These are phyloP conservation scores for Tagetes erecta DNA, from an alignment of 129 eudicot genomes.

Conservation along the genomic window DNA sequence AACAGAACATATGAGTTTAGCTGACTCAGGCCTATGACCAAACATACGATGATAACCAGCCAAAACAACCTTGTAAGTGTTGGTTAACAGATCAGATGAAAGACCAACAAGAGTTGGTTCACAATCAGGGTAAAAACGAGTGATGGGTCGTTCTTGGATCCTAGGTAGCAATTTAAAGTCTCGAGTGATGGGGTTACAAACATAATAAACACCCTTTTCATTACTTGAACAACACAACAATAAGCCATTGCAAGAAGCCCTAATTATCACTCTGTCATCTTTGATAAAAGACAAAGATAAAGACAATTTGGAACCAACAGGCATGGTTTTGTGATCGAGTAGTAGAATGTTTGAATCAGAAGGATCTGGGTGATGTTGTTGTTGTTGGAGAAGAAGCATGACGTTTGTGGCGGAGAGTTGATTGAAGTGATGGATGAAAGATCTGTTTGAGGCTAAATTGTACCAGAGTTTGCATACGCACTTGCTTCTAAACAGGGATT, in stretches of 20 bases:
- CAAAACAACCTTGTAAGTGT: constrained; percentile 66
- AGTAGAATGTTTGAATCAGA: too few species aligned
- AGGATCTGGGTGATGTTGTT: constrained; percentile 33
- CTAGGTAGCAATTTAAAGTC: constrained; percentile 70
- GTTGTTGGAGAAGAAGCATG: constrained; percentile 58
- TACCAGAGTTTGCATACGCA: constrained; percentile 77
- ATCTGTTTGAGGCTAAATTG: constrained; percentile 54
- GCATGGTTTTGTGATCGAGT: too few species aligned
- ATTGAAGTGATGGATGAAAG: constrained; percentile 52
- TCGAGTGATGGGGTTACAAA: constrained; percentile 85
- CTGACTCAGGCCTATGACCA: constrained; percentile 71
- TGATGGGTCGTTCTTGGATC: constrained; percentile 70
- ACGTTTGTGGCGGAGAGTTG: constrained; percentile 53
- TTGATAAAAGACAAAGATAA: constrained; percentile 36
- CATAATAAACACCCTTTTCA: constrained; percentile 84
- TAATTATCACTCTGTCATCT: constrained; percentile 76
- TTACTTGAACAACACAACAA: constrained; percentile 85
- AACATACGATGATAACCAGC: constrained; percentile 89
- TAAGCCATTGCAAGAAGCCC: constrained; percentile 84
- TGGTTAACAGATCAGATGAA: constrained; percentile 50
- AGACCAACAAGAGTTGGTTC: constrained; percentile 92
- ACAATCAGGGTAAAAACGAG: constrained; percentile 76
- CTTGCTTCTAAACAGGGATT: constrained; percentile 66
- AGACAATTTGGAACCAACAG: too few species aligned
- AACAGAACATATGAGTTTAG: constrained; percentile 58